phyloP scores from a whole-genome alignment of 805 yeast genomes.

The Metschnikowia cubensis region DNA sequence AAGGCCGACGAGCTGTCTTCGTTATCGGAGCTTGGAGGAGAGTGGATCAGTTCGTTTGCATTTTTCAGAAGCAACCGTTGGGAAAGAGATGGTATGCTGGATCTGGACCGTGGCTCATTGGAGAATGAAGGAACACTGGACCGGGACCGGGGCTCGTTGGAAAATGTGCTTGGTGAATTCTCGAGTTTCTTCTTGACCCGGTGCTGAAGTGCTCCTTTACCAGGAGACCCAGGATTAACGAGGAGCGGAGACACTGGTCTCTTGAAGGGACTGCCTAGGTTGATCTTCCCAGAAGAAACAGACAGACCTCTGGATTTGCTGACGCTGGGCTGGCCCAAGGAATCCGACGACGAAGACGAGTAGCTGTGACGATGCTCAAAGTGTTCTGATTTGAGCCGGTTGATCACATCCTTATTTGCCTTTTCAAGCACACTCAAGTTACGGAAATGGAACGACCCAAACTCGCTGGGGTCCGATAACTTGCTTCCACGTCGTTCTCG shows the following conservation, averaged over 20 bases:
- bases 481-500: conserved; percentile 73
- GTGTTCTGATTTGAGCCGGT: conserved; percentile 81
- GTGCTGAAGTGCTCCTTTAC: conserved; percentile 12
- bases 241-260: conserved; percentile 45
- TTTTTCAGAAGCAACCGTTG: conserved; percentile 20
- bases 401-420: conserved; percentile 90
- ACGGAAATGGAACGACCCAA: conserved; percentile 90
- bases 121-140: conserved; percentile 23
- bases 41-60: conserved; percentile 26
- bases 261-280: conserved; percentile 38
- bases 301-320: conserved; percentile 35
- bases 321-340: conserved; percentile 24
- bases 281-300: conserved; percentile 20
- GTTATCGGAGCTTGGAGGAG: conserved; percentile 62
- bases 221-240: conserved; percentile 27
- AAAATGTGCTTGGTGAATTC: not conserved
- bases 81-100: conserved; percentile 22
- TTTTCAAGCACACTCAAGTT: conserved; percentile 86
- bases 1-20: conserved; percentile 56
- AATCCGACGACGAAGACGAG: conserved; percentile 48
- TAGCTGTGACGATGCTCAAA: conserved; percentile 52
- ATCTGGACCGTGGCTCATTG: conserved; percentile 8
- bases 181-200: conserved; percentile 9
- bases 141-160: conserved; percentile 10
- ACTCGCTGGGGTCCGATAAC: conserved; percentile 69